Evolutionary conservation across 164 flowering plant genomes (phyloP).

Genomic region (Tinospora cordifolia): DNA sequence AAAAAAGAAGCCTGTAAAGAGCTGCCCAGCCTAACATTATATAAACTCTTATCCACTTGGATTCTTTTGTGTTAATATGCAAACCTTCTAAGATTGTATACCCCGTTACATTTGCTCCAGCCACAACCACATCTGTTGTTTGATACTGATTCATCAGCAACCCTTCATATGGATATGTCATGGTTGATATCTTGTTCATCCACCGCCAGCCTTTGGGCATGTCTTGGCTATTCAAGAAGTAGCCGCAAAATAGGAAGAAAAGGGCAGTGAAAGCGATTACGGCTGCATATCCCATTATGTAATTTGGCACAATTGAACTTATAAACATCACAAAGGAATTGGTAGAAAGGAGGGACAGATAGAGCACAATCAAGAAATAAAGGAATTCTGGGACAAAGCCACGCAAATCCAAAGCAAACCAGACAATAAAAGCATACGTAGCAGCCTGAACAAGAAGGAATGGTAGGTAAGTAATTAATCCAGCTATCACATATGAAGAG

Average conservation of each 20-base stretch:
- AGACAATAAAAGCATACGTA: slow-evolving; percentile 48
- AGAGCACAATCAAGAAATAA: slow-evolving; percentile 50
- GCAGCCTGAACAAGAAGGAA: slow-evolving; percentile 54
- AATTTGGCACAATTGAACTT: slow-evolving; percentile 65
- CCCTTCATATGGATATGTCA: slow-evolving; percentile 74
- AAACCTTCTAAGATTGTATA: slow-evolving; percentile 31
- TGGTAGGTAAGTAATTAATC: slow-evolving; percentile 63
- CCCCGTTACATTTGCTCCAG: slow-evolving; percentile 27
- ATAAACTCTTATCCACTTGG: slow-evolving; percentile 45
- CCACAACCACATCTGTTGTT: slow-evolving; percentile 20
- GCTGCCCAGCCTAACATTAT: slow-evolving; percentile 62
- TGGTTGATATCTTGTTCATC: slow-evolving; percentile 62
- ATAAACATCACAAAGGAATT: slow-evolving; percentile 67
- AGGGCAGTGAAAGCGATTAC: slow-evolving; percentile 76
- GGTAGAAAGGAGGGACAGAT: slow-evolving; percentile 54
- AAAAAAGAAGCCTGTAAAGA: slow-evolving; percentile 56
- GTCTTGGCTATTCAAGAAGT: slow-evolving; percentile 44
- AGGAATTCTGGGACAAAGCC: slow-evolving; percentile 28
- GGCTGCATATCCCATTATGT: slow-evolving; percentile 62
- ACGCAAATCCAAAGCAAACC: slow-evolving; percentile 34
- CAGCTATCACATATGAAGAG: slow-evolving; percentile 58
- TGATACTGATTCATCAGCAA: slow-evolving; percentile 55
- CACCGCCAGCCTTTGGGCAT: slow-evolving; percentile 51
- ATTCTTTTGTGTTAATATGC: slow-evolving; percentile 9
- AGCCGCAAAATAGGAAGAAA: slow-evolving; percentile 73